phyloP scores from a whole-genome alignment of 2,329 filamentous ascomycete genomes.

The Lanzia echinophila region DNA sequence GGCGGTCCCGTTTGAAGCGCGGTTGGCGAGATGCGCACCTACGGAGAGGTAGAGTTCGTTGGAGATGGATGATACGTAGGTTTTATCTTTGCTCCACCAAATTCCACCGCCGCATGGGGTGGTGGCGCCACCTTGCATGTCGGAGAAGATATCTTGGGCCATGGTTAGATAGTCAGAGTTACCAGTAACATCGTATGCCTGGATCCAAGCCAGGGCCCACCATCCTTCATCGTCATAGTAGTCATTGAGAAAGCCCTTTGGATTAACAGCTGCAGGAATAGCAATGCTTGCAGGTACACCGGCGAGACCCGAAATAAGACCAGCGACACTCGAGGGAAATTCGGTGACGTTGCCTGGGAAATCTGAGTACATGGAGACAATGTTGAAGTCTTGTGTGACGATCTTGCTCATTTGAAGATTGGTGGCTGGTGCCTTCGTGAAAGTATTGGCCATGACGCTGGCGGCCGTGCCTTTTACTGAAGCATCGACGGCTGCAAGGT shows the following conservation, averaged over 20 bases:
- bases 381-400: conserved; percentile 19
- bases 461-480: conserved; percentile 30
- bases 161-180: conserved; percentile 45
- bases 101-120: conserved; percentile 42
- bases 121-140: conserved; percentile 46
- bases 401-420: conserved; percentile 26
- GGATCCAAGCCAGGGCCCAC: conserved; percentile 57
- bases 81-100: conserved; percentile 50
- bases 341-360: not conserved
- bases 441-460: conserved; percentile 39
- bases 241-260: conserved; percentile 42
- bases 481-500: conserved; percentile 35
- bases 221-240: conserved; percentile 57
- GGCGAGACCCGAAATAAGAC: too few species aligned
- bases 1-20: conserved; percentile 45
- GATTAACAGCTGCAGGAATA: conserved; percentile 10
- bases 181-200: conserved; percentile 47
- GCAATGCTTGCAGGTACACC: not conserved
- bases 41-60: conserved; percentile 51
- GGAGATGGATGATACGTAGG: conserved; percentile 50
- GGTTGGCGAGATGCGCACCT: conserved; percentile 48
- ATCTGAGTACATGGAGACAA: conserved; percentile 12
- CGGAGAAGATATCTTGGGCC: conserved; percentile 47
- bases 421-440: conserved; percentile 24
- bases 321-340: too few species aligned